Base-by-base conservation (phyloP, 1,284 basidiomycete species). In the Neonothopanus nambi region DNA sequence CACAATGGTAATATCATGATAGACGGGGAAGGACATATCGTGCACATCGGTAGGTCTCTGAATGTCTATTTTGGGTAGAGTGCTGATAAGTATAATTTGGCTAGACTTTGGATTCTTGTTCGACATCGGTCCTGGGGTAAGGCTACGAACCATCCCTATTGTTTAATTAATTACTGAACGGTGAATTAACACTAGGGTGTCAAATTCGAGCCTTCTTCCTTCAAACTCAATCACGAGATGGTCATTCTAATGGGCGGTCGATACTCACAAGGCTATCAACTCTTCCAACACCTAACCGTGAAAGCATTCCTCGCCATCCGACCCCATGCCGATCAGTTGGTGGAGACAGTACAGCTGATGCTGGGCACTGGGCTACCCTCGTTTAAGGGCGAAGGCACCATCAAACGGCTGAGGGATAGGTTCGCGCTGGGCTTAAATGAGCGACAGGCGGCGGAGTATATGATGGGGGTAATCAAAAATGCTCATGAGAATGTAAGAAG, bases 1-100 rank as follows among this genome's bases (percentile, higher is more conserved):
- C 96, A 99, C 71, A 98, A 98, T 66, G 96, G 96, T 18, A 99
- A 99, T 69, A 98, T 98, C 65, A 97, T 99, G 95, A 96, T 99
- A 56, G 95, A 98, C 65, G 93, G 91, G 6, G 91, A 95, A 57
- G 96, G 96, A 0, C 95, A 98, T 66, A 92, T 99, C 57, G 84
- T 98, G 3, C 96, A 99, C 67, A 87, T 98, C 60, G 93, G 91
- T 92, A 58, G 49, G 83, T 69, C 41, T 26, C 8, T 9, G 24
- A 28, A 26, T 33, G 13, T 30, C 21, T 55, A 52, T 21, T 41
- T 33, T 35, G 23, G 23, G 15, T 37, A 42, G 46, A 21, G 28
- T 47, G 26, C 11, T 51, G 52, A 6, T 39, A 35, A 33, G n/a
- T 48, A 24, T 40, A 24, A 39, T 52, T 61, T 37, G 56, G 52